phyloP scores from a whole-genome alignment of 345 rosid species.

The Eutrema japonicum region DNA sequence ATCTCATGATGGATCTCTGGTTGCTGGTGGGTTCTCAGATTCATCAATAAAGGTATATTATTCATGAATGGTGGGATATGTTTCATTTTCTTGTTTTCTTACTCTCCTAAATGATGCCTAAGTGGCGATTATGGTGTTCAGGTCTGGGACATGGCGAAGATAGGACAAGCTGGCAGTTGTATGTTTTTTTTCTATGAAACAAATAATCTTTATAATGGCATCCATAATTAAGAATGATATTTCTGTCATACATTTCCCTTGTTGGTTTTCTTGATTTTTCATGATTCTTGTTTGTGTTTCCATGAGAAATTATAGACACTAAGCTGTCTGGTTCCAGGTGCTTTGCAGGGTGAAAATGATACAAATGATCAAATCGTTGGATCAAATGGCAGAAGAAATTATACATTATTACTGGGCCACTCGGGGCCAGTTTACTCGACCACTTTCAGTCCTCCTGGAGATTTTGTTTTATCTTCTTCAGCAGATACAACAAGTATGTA shows the following conservation, averaged over 20 bases:
- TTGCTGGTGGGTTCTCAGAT: constrained; percentile 96
- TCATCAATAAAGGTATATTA: constrained; percentile 77
- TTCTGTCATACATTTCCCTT: constrained; percentile 1
- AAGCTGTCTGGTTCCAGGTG: constrained; percentile 56
- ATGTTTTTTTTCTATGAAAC: constrained; percentile 43
- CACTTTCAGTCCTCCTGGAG: constrained; percentile 87
- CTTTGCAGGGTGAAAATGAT: constrained; percentile 74
- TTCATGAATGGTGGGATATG: constrained; percentile 26
- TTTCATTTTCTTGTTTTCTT: constrained; percentile 24
- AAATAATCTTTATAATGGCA: not conserved
- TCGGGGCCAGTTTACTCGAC: constrained; percentile 95
- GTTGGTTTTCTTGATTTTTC: constrained; percentile 17
- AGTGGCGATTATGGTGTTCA: constrained; percentile 46
- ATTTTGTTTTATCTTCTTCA: constrained; percentile 86
- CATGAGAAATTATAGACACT: constrained; percentile 17
- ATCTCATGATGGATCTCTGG: constrained; percentile 97
- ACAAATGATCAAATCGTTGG: constrained; percentile 55
- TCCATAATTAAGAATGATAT: not conserved
- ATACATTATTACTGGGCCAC: constrained; percentile 83
- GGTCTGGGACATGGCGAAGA: constrained; percentile 99
- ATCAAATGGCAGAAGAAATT: constrained; percentile 61
- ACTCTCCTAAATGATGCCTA: constrained; percentile 25
- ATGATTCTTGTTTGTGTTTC: constrained; percentile 29
- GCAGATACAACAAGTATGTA: constrained; percentile 89
- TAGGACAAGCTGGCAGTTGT: constrained; percentile 72